Evolutionary conservation across 192 early-diverging fungal genomes (phyloP), one percentile per base, ranked within the genome.

Genomic region (Coemansia sp.): DNA sequence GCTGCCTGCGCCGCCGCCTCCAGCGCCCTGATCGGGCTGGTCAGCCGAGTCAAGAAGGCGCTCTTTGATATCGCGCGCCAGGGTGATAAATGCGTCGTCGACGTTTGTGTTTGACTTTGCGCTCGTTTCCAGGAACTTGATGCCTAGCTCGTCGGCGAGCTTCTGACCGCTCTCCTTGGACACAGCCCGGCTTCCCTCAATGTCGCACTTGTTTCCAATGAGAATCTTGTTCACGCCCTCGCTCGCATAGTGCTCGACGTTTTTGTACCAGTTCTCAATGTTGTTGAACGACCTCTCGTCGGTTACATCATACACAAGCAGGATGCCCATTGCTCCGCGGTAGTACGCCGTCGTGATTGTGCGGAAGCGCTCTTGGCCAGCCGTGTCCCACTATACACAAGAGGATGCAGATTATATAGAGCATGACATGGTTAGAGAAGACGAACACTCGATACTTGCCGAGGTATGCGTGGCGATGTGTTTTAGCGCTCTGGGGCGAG

Each of bases 261-360:
- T 99, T 65, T 93, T 92, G 76, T 98, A 97, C 98, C 98, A 99
- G 86, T 97, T 99, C 73, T 97, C 89, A 69, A 99, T 96, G 84
- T 99, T 98, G 81, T 94, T 94, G 83, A 98, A 99, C 25, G 96
- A 97, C 47, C 94, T 89, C 79, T 99, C 97, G 73, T 99, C 96
- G 3, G 97, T 99, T 43, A 97, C 95, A 86, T 99, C 97, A 82
- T 99, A 99, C 7, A 94, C 93, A 56, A 99, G 82, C 65, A 99
- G 84, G 62, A 99, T 98, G 24, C 97, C 97, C 97, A 99, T 99
- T 59, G 97, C 97, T 62, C 97, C 97, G 64, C 97, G 92, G 79
- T 99, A 99, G 86, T 99, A 99, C 41, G 95, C 96, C 92, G 96
- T 98, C 12, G 96, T 99, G 64, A 99, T 99, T 42, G 96, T 99